Base-by-base conservation (phyloP, 208 protist species). In the Endotrypanum monterogeii region DNA sequence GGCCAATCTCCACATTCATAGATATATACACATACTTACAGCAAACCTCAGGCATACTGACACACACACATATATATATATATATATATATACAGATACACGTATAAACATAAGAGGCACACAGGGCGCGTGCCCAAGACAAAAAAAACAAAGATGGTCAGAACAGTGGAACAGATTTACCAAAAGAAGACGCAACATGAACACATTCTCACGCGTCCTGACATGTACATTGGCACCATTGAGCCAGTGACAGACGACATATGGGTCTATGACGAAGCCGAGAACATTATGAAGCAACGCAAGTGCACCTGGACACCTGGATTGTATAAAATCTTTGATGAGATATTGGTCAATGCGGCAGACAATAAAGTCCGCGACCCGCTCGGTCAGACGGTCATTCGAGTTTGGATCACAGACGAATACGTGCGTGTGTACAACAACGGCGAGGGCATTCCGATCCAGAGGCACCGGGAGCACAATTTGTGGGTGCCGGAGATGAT, bases 261-360 rank as follows among this genome's bases (percentile, higher is more conserved):
- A 20, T 99, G 98, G 98, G 89, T 99, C 54, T 98, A 94, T 74
- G 97, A 99, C 57, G 87, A 93, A 52, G 95, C 89, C 0, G 83
- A 92, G 44, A 76, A 84, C 11, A 83, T 97, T 30, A 99, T 99
- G 94, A 97, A 96, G 68, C 70, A 89, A 60, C 91, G 97, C 58
- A 92, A 95, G 72, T 94, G 99, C 72, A 98, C 88, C 6, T 99
- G 97, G 90, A 98, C 99, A 2, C 99, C 99, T 1, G 99, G 98
- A 25, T 87, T 99, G 12, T 99, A 98, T 82, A 99, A 99, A 92
- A 99, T 99, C 48, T 99, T 99, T 77, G 99, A 99, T 83, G 99
- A 99, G 87, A 99, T 99, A 80, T 86, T 99, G 5, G 99, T 99
- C 6, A 99, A 99, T 92, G 99, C 99, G 9, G 96, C 99, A 0